These are phyloP conservation scores for Diplocarpon mali DNA, from an alignment of 2,329 filamentous ascomycete species.

Conservation along the genomic window DNA sequence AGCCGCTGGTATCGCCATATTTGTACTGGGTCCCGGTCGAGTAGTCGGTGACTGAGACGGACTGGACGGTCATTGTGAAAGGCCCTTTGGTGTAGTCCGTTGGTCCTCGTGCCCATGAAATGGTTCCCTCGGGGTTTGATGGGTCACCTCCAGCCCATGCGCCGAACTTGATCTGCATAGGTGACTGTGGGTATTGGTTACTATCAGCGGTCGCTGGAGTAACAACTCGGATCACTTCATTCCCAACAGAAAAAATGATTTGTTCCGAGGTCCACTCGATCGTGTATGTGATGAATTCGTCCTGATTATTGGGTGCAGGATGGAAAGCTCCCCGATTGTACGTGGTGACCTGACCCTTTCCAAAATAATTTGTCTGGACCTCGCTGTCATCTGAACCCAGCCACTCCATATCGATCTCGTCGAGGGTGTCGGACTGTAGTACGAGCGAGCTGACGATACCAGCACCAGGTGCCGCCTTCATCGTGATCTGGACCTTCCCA, in stretches of 20 bases:
- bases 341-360: slow-evolving; percentile 74
- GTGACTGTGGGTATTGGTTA: slow-evolving; percentile 83
- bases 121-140: slow-evolving; percentile 65
- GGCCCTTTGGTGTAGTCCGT: slow-evolving; percentile 78
- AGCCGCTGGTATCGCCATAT: slow-evolving; percentile 69
- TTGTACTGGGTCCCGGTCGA: slow-evolving; percentile 79
- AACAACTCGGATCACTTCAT: slow-evolving; percentile 65
- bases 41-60: slow-evolving; percentile 73
- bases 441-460: slow-evolving; percentile 93
- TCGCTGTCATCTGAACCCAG: slow-evolving; percentile 64
- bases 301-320: slow-evolving; percentile 55
- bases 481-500: slow-evolving; percentile 72
- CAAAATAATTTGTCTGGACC: slow-evolving; percentile 97
- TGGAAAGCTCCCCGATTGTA: slow-evolving; percentile 85
- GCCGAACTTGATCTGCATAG: slow-evolving; percentile 89
- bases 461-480: slow-evolving; percentile 77
- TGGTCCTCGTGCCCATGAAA: slow-evolving; percentile 77
- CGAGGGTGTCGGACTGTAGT: slow-evolving; percentile 78
- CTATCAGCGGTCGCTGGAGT: slow-evolving; percentile 55
- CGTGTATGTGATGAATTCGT: slow-evolving; percentile 71
- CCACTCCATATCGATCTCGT: slow-evolving; percentile 98
- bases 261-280: slow-evolving; percentile 83
- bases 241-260: slow-evolving; percentile 80
- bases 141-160: slow-evolving; percentile 85
- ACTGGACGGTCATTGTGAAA: slow-evolving; percentile 75